Evolutionary conservation across 2,329 filamentous ascomycete species (phyloP).

Genomic region (Fusarium praegraminearum): DNA sequence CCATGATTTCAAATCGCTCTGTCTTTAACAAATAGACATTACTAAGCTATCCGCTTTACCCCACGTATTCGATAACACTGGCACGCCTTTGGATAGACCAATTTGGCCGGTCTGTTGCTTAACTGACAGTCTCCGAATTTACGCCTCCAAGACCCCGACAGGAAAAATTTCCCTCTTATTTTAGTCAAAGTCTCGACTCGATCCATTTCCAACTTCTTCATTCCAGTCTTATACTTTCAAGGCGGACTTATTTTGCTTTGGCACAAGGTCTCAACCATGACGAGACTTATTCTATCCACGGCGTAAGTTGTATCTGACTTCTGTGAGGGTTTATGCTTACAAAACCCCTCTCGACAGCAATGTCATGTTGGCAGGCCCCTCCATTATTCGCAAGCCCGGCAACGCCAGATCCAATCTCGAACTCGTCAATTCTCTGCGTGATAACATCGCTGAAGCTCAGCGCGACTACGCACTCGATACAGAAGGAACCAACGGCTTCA

Average conservation of each 20-base stretch:
- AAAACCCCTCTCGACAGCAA: conserved; percentile 65
- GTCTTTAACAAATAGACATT: conserved; percentile 13
- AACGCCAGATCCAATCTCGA: conserved; percentile 89
- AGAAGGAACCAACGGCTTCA: conserved; percentile 50
- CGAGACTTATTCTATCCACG: conserved; percentile 87
- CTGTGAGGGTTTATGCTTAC: conserved; percentile 36
- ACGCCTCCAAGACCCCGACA: conserved; percentile 40
- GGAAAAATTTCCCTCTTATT: conserved; percentile 39
- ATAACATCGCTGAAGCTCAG: conserved; percentile 83
- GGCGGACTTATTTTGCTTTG: not conserved
- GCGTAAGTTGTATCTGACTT: conserved; percentile 69
- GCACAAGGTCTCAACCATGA: conserved; percentile 60
- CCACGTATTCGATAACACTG: conserved; percentile 23
- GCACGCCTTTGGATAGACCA: conserved; percentile 41
- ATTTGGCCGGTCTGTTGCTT: conserved; percentile 36
- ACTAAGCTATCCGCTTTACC: conserved; percentile 34
- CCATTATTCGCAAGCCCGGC: conserved; percentile 83
- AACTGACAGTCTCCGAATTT: conserved; percentile 42
- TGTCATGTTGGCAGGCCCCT: conserved; percentile 85
- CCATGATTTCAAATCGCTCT: conserved; percentile 5
- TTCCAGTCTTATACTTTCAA: not conserved
- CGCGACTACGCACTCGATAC: conserved; percentile 63
- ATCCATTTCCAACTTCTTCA: conserved; percentile 7
- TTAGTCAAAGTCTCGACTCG: conserved; percentile 18
- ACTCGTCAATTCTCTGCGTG: conserved; percentile 86